Conservation (phyloP, 208 protist genomes). For the Leishmania gerbilli region DNA sequence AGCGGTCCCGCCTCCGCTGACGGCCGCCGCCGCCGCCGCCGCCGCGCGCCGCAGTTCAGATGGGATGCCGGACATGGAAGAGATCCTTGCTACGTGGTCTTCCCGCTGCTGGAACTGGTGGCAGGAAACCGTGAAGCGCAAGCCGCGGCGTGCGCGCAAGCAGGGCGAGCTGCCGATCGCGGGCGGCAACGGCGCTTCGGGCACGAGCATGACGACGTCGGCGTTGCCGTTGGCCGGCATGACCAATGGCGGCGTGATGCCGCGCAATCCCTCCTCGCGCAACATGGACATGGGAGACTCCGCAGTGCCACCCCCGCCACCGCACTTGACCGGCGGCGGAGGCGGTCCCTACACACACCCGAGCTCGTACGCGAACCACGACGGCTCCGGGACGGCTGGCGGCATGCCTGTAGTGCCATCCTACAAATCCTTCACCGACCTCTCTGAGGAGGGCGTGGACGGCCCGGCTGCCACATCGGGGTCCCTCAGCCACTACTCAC, state of each 20-base stretch:
- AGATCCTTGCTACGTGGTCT: constrained; percentile 28
- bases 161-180: constrained; percentile 22
- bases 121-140: constrained; percentile 40
- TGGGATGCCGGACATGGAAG: constrained; percentile 23
- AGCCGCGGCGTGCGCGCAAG: constrained; percentile 35
- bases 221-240: constrained; percentile 18
- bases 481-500: constrained; percentile 8
- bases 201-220: constrained; percentile 16
- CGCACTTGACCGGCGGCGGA: constrained; percentile 15
- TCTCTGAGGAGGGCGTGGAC: constrained; percentile 35
- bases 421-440: constrained; percentile 37
- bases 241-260: constrained; percentile 5
- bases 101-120: constrained; percentile 39
- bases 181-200: neutral
- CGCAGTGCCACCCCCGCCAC: constrained; percentile 4
- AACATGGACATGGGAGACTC: constrained; percentile 21
- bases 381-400: constrained; percentile 2
- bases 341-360: constrained; percentile 20
- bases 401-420: constrained; percentile 29
- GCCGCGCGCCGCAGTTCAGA: constrained; percentile 14
- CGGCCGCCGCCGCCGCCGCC: neutral
- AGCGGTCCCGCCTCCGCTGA: neutral
- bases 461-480: constrained; percentile 8
- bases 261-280: constrained; percentile 21
- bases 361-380: constrained; percentile 17